Base-by-base conservation (phyloP, 2,329 filamentous ascomycete genomes). In the Talaromyces verruculosus region DNA sequence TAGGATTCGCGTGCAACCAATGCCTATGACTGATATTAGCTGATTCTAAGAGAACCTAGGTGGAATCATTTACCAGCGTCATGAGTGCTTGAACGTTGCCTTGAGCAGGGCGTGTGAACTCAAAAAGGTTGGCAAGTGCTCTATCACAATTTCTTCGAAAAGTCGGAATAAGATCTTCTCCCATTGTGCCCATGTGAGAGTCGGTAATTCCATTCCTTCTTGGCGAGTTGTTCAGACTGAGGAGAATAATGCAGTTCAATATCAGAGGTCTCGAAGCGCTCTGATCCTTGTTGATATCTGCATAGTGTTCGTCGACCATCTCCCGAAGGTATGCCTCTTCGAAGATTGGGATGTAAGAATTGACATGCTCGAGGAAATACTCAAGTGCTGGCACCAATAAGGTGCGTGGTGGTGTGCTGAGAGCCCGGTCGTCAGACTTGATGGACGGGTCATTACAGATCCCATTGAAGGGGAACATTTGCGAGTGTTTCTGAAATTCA, bases 1-100 rank as follows among this genome's bases (percentile, higher is more conserved):
- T 63, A 63, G 37, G 25, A 63, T 30, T 55, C 61, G 22, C 47
- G 61, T 13, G 61, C 61, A 22, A 57, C 61, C 25, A 63, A 51
- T 28, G 61, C 61, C 61, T 63, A 43, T 13, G 10, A 55, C n/a
- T 1, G 17, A 35, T 13, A 53, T 55, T 55, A 55, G 28, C 13
- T 15, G 7, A 19, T 11, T 25, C 25, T 25, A 25, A 25, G 3
- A 25, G 25, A 25, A 25, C 25, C 25, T 25, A 25, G 25, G 25
- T 25, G 25, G 25, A 25, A 25, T 25, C 3, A 4, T 4, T 25
- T 25, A 25, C 61, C 47, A 63, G 33, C 7, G 37, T 63, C 61
- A 63, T 28, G 8, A 63, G 49, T 25, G 61, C 49, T 35, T 63
- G 47, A 33, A 63, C 61, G 25, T 63, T 51, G 11, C 47, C n/a